These are phyloP conservation scores for Talaromyces amestolkiae DNA, from an alignment of 2,329 filamentous ascomycete genomes.

Conservation along the genomic window DNA sequence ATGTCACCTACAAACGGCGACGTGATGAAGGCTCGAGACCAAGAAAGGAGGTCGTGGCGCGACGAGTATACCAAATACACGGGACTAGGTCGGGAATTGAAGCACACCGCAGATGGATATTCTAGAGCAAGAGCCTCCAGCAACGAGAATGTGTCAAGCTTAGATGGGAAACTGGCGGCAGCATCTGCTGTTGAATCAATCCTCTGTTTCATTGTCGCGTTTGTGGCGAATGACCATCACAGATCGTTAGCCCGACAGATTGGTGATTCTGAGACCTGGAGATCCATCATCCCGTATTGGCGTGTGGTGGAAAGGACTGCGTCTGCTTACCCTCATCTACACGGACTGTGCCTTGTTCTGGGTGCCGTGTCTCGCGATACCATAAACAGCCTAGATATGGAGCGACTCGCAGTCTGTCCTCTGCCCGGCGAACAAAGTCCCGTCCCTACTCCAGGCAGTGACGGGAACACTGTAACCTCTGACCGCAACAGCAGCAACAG, in stretches of 20 bases:
- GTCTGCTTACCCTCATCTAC: conserved; percentile 39
- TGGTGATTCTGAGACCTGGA: conserved; percentile 45
- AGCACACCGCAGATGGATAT: conserved; percentile 44
- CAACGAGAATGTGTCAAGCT: conserved; percentile 25
- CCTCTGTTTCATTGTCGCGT: conserved; percentile 49
- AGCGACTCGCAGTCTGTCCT: conserved; percentile 43
- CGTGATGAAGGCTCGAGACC: conserved; percentile 26
- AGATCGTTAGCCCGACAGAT: conserved; percentile 38
- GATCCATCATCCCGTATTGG: conserved; percentile 49
- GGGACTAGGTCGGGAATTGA: conserved; percentile 45
- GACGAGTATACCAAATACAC: conserved; percentile 44
- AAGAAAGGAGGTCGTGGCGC: conserved; percentile 43
- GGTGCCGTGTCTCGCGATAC: conserved; percentile 48
- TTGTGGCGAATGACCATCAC: conserved; percentile 43
- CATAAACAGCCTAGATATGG: conserved; percentile 46
- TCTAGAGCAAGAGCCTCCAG: conserved; percentile 28
- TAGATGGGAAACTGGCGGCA: conserved; percentile 39
- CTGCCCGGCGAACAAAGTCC: conserved; percentile 40
- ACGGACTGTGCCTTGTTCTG: conserved; percentile 46
- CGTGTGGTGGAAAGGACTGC: conserved; percentile 43
- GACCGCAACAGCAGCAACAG: conserved; percentile 37
- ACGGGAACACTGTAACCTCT: conserved; percentile 37
- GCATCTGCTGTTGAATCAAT: conserved; percentile 46
- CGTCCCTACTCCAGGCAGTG: conserved; percentile 45
- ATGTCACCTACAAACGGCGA: conserved; percentile 31